Base-by-base conservation (phyloP, 352 stramenopile species). In the Phytophthora citrophthora region DNA sequence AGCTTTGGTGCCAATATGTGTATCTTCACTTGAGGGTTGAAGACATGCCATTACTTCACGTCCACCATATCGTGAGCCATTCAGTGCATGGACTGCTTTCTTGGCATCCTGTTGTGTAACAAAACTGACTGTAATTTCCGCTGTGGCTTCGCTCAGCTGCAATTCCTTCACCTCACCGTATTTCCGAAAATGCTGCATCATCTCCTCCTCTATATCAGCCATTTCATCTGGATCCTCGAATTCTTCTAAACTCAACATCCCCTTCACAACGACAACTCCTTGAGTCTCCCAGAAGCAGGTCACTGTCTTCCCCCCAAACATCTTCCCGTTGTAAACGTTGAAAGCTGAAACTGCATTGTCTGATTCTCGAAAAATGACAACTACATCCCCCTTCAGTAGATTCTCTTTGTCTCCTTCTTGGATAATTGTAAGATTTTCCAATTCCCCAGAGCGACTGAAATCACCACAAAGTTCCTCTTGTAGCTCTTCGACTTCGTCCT, bases 401-500 rank as follows among this genome's bases (percentile, higher is more conserved):
- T 15, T 12, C 24, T 13, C 9, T 20, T 26, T 23, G 23, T 26
- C 43, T 7, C 51, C 24, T 24, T 65, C 54, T 26, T 50, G 49
- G 12, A 68, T 27, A 29, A 89, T 48, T 15, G 36, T 24, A 1
- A 85, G 11, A 15, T 58, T 18, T 29, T 34, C 8, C 8, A 88
- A 13, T 13, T 54, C 39, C 4, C 67, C 68, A 27, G 72, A 75
- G 0, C 57, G 43, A 11, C 23, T 20, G 47, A 92, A 80, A 11
- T 81, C 71, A 1, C 23, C 29, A n/a, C 47, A 45, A 20, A 82
- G 18, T 54, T 93, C 78, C 4, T 62, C 57, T 13, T 62, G 43
- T 4, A 90, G 38, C 12, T 90, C 81, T 0, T 74, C 53, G 4
- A 62, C 71, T 31, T 93, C 81, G 48, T 91, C 81, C 0, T 75